Percentiles rank a stretch among this genome's conserved stretches.
Evolutionary conservation across 2,329 filamentous ascomycete species (phyloP).

Genomic region (Colletotrichum tropicicola): DNA sequence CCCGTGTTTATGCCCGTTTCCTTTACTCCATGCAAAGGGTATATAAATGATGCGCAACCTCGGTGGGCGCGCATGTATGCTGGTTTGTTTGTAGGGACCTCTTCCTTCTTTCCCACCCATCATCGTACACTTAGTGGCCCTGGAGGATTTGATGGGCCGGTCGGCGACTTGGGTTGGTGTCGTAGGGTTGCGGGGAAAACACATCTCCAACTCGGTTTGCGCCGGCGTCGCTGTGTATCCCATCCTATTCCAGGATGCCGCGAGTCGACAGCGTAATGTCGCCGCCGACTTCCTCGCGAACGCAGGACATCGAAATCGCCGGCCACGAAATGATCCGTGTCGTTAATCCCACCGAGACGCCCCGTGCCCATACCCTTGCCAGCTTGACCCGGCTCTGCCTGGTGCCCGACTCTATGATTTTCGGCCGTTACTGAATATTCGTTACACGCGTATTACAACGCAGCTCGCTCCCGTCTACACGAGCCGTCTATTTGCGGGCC

Average conservation of each 20-base stretch:
- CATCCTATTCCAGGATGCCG: background rate
- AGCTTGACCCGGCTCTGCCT: slow-evolving; percentile 10
- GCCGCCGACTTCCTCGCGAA: background rate
- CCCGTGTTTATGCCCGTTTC: slow-evolving; percentile 25
- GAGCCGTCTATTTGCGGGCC: slow-evolving; percentile 32
- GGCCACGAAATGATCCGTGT: background rate
- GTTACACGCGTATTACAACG: slow-evolving; percentile 15
- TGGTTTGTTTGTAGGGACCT: slow-evolving; percentile 1
- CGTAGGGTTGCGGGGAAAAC: background rate
- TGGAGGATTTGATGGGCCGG: background rate
- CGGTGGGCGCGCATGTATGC: slow-evolving; percentile 9
- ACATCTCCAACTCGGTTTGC: slow-evolving; percentile 1
- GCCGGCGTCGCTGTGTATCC: background rate
- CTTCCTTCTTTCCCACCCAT: background rate
- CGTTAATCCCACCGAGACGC: slow-evolving; percentile 10
- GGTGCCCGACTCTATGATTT: slow-evolving; percentile 17
- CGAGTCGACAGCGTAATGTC: background rate
- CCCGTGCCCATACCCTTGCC: background rate
- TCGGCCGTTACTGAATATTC: slow-evolving; percentile 30
- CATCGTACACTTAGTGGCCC: slow-evolving; percentile 21
- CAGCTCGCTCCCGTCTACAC: background rate
- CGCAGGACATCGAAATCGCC: background rate
- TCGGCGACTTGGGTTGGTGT: background rate
- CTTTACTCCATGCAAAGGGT: slow-evolving; percentile 30
- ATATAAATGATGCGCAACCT: slow-evolving; percentile 22